Base-by-base conservation (phyloP, 495 filamentous ascomycete genomes). In the Annulohypoxylon nitens region DNA sequence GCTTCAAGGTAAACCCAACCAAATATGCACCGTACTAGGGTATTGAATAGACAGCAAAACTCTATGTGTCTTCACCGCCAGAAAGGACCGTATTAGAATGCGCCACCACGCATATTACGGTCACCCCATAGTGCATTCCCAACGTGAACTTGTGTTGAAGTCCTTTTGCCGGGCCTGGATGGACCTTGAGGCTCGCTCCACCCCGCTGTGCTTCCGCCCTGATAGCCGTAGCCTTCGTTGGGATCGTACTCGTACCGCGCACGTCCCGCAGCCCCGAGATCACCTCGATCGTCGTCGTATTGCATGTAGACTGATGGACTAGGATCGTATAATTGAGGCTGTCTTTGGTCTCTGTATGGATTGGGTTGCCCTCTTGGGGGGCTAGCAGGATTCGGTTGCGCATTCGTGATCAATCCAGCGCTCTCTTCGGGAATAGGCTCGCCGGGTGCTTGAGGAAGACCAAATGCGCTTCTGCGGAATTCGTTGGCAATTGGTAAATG, bases 351-450 rank as follows among this genome's bases (percentile, higher is more conserved):
- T 26, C 60, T 48, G 26, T 77, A 75, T 8, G 78, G 75, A 20
- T 47, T 63, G 6, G 73, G 39, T 12, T 71, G 67, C 36, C 20
- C 53, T 43, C 50, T 68, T 8, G 63, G 72, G 7, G 45, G 62
- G 41, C 72, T 79, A 7, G 70, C 73, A 9, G 83, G 83, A 47
- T 83, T 81, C 7, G 83, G 81, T 62, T 86, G 85, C 8, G 85
- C 85, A 58, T 87, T 68, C 6, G 75, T 78, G 39, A 87, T 86
- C 59, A 87, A 70, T 4, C 83, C 84, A 14, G 81, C 83, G 14
- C 78, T 78, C 70, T 87, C 85, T 34, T 86, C 84, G 33, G 75
- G 76, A 23, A 73, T 39, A 18, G 59, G 76, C 14, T 75, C 70
- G 51, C 62, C 70, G 3, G 67, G 63, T 9, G 66, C 45, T 16